Evolutionary conservation across 2,329 filamentous ascomycete genomes (phyloP).

Genomic region (Sporothrix schenckii): DNA sequence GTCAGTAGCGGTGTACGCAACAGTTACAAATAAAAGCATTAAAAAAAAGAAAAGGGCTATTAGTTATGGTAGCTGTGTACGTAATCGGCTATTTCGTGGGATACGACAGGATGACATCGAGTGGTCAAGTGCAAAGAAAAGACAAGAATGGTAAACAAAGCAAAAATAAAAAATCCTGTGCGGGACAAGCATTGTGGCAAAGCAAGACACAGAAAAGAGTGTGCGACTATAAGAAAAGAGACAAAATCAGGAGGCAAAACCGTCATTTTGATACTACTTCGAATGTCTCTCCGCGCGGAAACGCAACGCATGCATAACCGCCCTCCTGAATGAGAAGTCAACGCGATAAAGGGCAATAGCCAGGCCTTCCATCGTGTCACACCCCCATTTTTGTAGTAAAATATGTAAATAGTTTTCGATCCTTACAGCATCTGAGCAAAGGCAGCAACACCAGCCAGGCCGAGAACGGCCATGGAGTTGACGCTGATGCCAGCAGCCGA

Average conservation of each 20-base stretch:
- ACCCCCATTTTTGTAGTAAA: conserved; percentile 24
- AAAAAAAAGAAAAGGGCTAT: conserved; percentile 33
- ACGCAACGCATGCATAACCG: conserved; percentile 21
- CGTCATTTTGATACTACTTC: conserved; percentile 24
- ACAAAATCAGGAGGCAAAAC: conserved; percentile 15
- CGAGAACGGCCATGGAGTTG: conserved; percentile 53
- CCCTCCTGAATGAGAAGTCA: conserved; percentile 9
- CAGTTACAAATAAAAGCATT: neutral
- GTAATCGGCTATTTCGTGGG: conserved; percentile 30
- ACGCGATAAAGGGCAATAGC: conserved; percentile 1
- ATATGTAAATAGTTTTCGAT: conserved; percentile 31
- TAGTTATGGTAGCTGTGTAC: conserved; percentile 35
- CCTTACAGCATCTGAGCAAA: conserved; percentile 58
- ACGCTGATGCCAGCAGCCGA: conserved; percentile 52
- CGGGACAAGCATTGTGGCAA: conserved; percentile 16
- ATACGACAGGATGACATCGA: conserved; percentile 23
- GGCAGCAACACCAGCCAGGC: conserved; percentile 46
- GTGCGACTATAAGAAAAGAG: conserved; percentile 7
- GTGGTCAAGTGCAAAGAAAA: neutral
- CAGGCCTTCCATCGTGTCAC: conserved; percentile 10
- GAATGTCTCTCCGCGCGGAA: conserved; percentile 22
- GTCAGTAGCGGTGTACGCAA: neutral
- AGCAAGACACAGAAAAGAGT: conserved; percentile 26
- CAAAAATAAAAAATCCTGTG: conserved; percentile 24
- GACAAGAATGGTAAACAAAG: conserved; percentile 11